phyloP scores from a whole-genome alignment of 192 early-diverging fungal genomes.

The Coemansia sp. region DNA sequence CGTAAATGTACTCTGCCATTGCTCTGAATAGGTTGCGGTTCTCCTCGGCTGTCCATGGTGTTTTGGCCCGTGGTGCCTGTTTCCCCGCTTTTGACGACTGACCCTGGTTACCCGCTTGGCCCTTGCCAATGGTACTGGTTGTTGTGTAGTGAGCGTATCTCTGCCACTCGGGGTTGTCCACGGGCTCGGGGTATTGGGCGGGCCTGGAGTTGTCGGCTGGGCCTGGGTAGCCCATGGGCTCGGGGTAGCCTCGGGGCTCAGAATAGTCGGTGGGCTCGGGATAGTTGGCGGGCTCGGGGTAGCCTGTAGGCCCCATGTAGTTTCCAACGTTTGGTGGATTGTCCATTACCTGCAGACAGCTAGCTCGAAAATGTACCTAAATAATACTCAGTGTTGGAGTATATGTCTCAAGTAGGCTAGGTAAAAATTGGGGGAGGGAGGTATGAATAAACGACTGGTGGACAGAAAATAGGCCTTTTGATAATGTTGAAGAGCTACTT shows the following conservation, averaged over 20 bases:
- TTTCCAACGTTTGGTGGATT: not conserved
- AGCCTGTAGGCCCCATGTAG: not conserved
- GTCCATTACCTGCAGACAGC: not conserved
- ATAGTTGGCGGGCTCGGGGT: not conserved
- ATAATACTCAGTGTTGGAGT: not conserved
- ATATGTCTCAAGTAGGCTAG: not conserved
- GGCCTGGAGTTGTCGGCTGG: not conserved
- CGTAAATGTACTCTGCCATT: constrained; percentile 52
- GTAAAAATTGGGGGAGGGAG: not conserved
- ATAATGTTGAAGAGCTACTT: too few relatives aligned
- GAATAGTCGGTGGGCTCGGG: not conserved
- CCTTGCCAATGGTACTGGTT: not conserved
- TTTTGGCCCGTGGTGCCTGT: constrained; percentile 24
- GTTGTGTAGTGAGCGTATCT: not conserved
- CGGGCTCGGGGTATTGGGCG: not conserved
- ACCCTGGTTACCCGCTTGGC: not conserved
- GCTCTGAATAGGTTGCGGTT: constrained; percentile 31
- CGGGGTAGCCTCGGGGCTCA: not conserved
- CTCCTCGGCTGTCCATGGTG: constrained; percentile 33
- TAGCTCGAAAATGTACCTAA: not conserved
- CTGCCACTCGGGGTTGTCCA: not conserved
- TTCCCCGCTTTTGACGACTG: not conserved
- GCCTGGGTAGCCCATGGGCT: not conserved
- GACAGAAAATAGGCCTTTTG: not conserved
- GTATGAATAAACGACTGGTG: not conserved